These are phyloP conservation scores for Neofusicoccum sp. DNA, from an alignment of 2,329 filamentous ascomycete species.

Conservation along the genomic window DNA sequence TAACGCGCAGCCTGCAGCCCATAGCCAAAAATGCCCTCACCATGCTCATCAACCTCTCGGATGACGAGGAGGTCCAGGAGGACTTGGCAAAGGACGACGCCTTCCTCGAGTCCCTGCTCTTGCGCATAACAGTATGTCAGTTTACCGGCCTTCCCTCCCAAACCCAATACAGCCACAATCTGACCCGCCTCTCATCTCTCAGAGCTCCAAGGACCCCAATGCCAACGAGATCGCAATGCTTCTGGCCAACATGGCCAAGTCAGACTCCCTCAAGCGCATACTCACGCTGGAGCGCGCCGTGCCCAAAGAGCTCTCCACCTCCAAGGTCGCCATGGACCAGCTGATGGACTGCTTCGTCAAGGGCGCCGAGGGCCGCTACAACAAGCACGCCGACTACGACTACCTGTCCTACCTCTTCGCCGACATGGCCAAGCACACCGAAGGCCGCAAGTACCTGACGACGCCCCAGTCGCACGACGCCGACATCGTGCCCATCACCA, in stretches of 20 bases:
- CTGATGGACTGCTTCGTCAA: constrained; percentile 95
- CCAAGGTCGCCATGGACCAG: constrained; percentile 78
- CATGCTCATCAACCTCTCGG: constrained; percentile 83
- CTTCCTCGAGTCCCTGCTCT: constrained; percentile 73
- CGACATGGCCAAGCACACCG: constrained; percentile 76
- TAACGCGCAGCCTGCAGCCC: constrained; percentile 50
- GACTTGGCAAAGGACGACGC: constrained; percentile 72
- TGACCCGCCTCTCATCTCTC: background rate
- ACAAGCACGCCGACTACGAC: constrained; percentile 82
- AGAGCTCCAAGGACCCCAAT: constrained; percentile 73
- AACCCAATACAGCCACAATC: background rate
- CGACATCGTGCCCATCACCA: constrained; percentile 79
- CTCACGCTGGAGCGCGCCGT: constrained; percentile 65
- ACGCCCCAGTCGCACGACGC: constrained; percentile 71
- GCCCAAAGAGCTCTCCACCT: constrained; percentile 68
- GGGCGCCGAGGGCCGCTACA: constrained; percentile 77
- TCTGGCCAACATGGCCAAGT: constrained; percentile 86
- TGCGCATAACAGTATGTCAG: constrained; percentile 71
- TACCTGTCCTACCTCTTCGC: constrained; percentile 94
- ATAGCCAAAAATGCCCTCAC: constrained; percentile 92
- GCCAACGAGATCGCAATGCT: constrained; percentile 88
- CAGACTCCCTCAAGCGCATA: constrained; percentile 67
- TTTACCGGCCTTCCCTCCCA: constrained; percentile 27
- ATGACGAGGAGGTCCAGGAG: constrained; percentile 72
- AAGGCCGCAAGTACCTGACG: constrained; percentile 73